Evolutionary conservation across 768 basidiomycete genomes (phyloP).

Genomic region (Dentipellis sp.): DNA sequence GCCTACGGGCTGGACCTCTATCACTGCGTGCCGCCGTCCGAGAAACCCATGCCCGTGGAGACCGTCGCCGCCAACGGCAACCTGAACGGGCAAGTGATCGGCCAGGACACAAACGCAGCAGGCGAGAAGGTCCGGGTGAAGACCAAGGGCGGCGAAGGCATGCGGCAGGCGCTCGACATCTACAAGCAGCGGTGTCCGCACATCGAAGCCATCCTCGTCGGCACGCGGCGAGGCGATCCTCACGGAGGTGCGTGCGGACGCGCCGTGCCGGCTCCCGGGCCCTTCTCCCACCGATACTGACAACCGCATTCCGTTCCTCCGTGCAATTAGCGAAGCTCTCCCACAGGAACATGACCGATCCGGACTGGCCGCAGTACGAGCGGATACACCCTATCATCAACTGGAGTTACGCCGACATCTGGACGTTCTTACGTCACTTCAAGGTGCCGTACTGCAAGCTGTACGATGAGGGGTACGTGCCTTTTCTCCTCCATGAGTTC

Average conservation of each 20-base stretch:
- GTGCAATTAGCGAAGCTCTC: constrained; percentile 52
- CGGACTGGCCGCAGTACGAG: constrained; percentile 82
- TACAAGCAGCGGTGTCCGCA: constrained; percentile 63
- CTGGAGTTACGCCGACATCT: constrained; percentile 87
- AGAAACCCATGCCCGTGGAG: constrained; percentile 32
- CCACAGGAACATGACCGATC: constrained; percentile 73
- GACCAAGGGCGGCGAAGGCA: constrained; percentile 54
- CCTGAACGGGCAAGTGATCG: constrained; percentile 13
- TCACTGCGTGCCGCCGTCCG: constrained; percentile 31
- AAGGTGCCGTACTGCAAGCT: constrained; percentile 79
- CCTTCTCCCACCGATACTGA: not conserved
- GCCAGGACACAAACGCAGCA: constrained; percentile 11
- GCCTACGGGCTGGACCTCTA: constrained; percentile 74
- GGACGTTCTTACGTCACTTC: constrained; percentile 72
- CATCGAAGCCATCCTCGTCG: constrained; percentile 78
- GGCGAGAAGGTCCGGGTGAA: constrained; percentile 16
- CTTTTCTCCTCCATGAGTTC: not conserved
- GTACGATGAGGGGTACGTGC: constrained; percentile 78
- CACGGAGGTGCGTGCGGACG: constrained; percentile 69
- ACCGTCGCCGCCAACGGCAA: constrained; percentile 25
- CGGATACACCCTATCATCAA: constrained; percentile 94
- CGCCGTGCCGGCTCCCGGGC: not conserved
- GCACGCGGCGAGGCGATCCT: constrained; percentile 84
- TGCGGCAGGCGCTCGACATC: constrained; percentile 66
- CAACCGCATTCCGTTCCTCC: not conserved